These are phyloP conservation scores for Papiliotrema nemorosa DNA, from an alignment of 1,284 basidiomycete species.

Conservation along the genomic window DNA sequence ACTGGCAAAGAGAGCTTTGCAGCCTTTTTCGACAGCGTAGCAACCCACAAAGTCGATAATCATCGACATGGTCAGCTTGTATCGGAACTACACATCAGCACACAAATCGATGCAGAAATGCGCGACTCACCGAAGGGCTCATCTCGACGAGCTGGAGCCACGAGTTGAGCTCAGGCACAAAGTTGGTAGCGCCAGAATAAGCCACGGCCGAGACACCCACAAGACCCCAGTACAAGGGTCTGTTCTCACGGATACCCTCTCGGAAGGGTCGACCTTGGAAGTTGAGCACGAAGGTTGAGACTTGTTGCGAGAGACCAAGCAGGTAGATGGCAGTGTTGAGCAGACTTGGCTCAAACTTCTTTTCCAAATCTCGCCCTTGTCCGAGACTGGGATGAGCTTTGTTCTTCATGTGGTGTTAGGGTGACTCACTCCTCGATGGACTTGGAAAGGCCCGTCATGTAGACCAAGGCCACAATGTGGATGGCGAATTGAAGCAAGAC, in stretches of 20 bases:
- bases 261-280: constrained; percentile 97
- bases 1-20: constrained; percentile 85
- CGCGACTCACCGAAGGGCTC: constrained; percentile 60
- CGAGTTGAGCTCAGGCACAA: constrained; percentile 89
- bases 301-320: constrained; percentile 86
- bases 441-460: constrained; percentile 82
- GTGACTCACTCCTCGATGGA: constrained; percentile 66
- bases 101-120: background rate
- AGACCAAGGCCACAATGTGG: constrained; percentile 81
- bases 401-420: background rate
- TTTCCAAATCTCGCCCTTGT: constrained; percentile 84
- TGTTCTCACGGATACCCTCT: constrained; percentile 89
- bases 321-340: constrained; percentile 94
- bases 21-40: constrained; percentile 73
- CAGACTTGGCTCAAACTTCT: constrained; percentile 87
- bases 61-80: constrained; percentile 75
- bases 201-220: constrained; percentile 82
- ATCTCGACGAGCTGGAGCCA: constrained; percentile 98
- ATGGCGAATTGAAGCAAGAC: constrained; percentile 87
- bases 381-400: constrained; percentile 47
- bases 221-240: constrained; percentile 84
- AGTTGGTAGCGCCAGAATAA: constrained; percentile 87
- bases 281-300: constrained; percentile 94
- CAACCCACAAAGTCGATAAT: constrained; percentile 83
- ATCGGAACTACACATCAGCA: constrained; percentile 63